These are phyloP conservation scores for Chrysosporium queenslandicum DNA, from an alignment of 2,329 filamentous ascomycete species.

Conservation along the genomic window DNA sequence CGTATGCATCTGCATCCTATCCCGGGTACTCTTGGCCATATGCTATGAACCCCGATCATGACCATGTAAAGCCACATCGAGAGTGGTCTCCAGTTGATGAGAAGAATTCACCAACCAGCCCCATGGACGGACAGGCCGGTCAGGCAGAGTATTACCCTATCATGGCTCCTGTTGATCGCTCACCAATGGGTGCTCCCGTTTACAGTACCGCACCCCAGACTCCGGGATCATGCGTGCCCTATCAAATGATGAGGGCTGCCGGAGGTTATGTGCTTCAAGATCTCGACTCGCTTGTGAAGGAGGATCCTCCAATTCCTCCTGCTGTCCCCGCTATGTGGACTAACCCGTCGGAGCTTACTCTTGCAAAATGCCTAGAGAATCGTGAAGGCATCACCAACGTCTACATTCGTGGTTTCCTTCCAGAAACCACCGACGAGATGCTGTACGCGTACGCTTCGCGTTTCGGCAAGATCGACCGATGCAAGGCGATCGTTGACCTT, in stretches of 20 bases:
- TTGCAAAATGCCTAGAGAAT: constrained; percentile 91
- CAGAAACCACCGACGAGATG: constrained; percentile 88
- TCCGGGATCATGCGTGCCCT: constrained; percentile 41
- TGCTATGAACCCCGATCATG: constrained; percentile 28
- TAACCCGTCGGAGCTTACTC: constrained; percentile 74
- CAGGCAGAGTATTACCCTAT: constrained; percentile 52
- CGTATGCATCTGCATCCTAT: constrained; percentile 26
- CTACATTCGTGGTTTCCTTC: constrained; percentile 92
- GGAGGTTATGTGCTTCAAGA: constrained; percentile 40
- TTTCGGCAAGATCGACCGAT: constrained; percentile 90
- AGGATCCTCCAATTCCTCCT: constrained; percentile 72
- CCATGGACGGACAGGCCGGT: constrained; percentile 51
- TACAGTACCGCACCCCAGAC: constrained; percentile 59
- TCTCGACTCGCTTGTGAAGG: constrained; percentile 56
- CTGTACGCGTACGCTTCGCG: constrained; percentile 71
- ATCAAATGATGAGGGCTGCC: constrained; percentile 39
- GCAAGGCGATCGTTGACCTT: constrained; percentile 96
- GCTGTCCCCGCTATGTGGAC: constrained; percentile 80
- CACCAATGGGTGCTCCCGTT: constrained; percentile 36
- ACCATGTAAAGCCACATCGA: constrained; percentile 30
- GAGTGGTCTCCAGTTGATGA: constrained; percentile 36
- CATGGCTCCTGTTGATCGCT: constrained; percentile 51
- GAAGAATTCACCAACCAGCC: constrained; percentile 50
- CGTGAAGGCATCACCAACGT: constrained; percentile 93
- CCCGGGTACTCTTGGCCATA: constrained; percentile 32